A percentile compares a stretch with the other conserved stretches of the same genome.
These are phyloP conservation scores for Tetrahymena elliotti DNA, from an alignment of 73 alveolate genomes.

Conservation along the genomic window DNA sequence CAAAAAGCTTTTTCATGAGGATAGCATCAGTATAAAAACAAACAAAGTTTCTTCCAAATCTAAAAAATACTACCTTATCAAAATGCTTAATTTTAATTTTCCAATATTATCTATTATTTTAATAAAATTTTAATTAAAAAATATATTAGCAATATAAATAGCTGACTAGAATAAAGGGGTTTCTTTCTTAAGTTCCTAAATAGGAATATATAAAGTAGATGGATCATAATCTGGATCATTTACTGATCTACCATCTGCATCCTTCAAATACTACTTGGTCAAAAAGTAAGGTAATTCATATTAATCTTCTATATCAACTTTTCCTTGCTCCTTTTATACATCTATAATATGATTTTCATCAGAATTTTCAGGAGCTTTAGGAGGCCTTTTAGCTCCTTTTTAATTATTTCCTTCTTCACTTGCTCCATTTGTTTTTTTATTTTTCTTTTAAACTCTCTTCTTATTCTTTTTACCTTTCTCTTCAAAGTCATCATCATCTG, in stretches of 20 bases:
- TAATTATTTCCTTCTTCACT: neutral
- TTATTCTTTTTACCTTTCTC: neutral
- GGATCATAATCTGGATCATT: conserved; percentile 71
- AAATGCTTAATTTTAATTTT: conserved; percentile 52
- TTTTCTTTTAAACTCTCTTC: neutral
- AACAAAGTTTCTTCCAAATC: conserved; percentile 74
- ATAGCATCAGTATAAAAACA: conserved; percentile 76
- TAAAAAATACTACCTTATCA: conserved; percentile 67
- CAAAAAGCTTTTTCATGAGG: conserved; percentile 48
- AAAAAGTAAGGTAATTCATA: conserved; percentile 52
- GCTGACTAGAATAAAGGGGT: conserved; percentile 47
- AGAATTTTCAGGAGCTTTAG: neutral
- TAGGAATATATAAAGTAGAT: conserved; percentile 64
- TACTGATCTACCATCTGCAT: conserved; percentile 43
- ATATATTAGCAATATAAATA: neutral
- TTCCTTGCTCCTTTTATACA: neutral
- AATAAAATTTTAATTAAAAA: neutral
- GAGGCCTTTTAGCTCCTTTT: neutral
- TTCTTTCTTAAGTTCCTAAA: conserved; percentile 33
- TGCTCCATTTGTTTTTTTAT: neutral
- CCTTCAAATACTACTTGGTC: conserved; percentile 47
- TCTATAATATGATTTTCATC: neutral
- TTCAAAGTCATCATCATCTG: neutral
- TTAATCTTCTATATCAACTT: neutral
- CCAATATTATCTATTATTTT: conserved; percentile 67